A percentile compares a stretch with the other conserved stretches of the same genome.
phyloP scores from a whole-genome alignment of 2,329 filamentous ascomycete genomes.

The Aspergillus viridinutans region DNA sequence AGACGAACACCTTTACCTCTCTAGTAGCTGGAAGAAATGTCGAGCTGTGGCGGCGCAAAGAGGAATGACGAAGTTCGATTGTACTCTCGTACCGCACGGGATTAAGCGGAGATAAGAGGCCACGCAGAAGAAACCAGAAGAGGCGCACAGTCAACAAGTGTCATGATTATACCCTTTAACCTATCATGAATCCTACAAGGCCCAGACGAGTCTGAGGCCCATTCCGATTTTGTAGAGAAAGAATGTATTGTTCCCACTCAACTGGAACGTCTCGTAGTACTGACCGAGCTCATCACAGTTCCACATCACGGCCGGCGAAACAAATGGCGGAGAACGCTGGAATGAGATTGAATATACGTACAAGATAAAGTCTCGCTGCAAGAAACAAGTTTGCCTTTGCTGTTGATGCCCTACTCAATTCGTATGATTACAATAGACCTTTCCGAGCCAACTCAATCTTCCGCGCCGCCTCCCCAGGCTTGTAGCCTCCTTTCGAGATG shows the following conservation, averaged over 20 bases:
- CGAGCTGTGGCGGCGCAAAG: slow-evolving; percentile 1
- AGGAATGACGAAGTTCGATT: slow-evolving; percentile 6
- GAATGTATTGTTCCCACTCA: background rate
- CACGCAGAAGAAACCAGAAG: background rate
- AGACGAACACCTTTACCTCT: background rate
- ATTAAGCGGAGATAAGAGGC: slow-evolving; percentile 30
- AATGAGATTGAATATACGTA: background rate
- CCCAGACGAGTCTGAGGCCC: background rate
- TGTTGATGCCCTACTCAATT: background rate
- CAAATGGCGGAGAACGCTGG: background rate
- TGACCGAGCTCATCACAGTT: background rate
- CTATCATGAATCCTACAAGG: background rate
- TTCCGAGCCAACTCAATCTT: slow-evolving; percentile 50
- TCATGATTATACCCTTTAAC: background rate
- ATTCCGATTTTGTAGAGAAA: background rate
- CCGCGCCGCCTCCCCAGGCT: slow-evolving; percentile 42
- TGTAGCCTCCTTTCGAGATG: slow-evolving; percentile 47
- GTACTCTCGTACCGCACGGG: slow-evolving; percentile 14
- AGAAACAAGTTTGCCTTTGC: background rate
- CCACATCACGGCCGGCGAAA: background rate
- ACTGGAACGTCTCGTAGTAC: background rate
- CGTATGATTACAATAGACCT: slow-evolving; percentile 39
- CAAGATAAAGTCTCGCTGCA: background rate
- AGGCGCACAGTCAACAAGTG: background rate
- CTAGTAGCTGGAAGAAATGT: background rate